phyloP scores from a whole-genome alignment of 169 alveolate genomes.

The Eimeria nieschulzi region DNA sequence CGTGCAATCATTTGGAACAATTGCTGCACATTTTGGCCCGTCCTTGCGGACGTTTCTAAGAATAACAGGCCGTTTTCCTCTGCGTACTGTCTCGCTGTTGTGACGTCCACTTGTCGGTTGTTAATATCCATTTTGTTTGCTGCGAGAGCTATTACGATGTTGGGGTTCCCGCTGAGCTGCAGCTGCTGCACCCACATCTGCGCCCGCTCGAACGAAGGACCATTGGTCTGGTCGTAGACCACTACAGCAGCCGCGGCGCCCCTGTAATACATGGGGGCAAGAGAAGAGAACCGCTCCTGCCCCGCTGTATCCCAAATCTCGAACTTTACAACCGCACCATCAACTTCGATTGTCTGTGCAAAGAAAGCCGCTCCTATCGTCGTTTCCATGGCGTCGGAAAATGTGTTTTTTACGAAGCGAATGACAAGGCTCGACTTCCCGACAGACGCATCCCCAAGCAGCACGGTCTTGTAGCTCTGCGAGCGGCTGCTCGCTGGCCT shows the following conservation, averaged over 20 bases:
- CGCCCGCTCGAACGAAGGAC: constrained; percentile 54
- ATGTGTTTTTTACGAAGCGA: constrained; percentile 63
- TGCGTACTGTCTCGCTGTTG: constrained; percentile 31
- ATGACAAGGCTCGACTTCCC: constrained; percentile 68
- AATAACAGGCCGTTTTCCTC: constrained; percentile 57
- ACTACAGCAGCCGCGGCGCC: constrained; percentile 75
- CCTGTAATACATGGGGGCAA: constrained; percentile 76
- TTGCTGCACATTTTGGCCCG: constrained; percentile 60
- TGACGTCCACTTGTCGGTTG: constrained; percentile 7
- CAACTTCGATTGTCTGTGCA: constrained; percentile 48
- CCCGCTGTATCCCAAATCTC: constrained; percentile 78
- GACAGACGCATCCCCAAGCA: constrained; percentile 73
- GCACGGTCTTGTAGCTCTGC: constrained; percentile 17
- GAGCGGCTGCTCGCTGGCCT: no score
- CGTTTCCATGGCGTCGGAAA: constrained; percentile 59
- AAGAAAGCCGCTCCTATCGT: constrained; percentile 75
- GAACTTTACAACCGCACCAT: constrained; percentile 35
- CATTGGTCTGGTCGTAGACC: constrained; percentile 68
- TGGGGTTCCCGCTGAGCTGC: constrained; percentile 49
- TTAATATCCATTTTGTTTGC: constrained; percentile 64
- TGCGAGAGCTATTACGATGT: constrained; percentile 68
- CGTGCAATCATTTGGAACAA: constrained; percentile 57
- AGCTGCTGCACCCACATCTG: constrained; percentile 69
- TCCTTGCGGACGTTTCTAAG: constrained; percentile 49
- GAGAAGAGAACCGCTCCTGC: constrained; percentile 64